Evolutionary conservation across 1,139 yeast species (phyloP).

Genomic region (Magnusiomyces fungicola): DNA sequence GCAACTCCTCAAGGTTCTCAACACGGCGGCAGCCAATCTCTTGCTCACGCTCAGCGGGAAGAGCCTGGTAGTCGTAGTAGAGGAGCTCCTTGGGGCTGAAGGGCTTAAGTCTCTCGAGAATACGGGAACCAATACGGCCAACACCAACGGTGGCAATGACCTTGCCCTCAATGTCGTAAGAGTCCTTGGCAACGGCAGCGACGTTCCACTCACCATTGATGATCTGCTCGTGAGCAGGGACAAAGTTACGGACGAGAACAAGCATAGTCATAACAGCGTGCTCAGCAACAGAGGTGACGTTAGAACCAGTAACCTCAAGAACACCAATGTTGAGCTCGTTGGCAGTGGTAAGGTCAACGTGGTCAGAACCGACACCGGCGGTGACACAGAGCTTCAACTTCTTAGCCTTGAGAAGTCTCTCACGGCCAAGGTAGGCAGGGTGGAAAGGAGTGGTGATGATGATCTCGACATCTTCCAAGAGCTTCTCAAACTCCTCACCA

Average conservation of each 20-base stretch:
- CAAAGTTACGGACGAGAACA: slow-evolving; percentile 65
- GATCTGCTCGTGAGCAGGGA: slow-evolving; percentile 70
- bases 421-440: slow-evolving; percentile 68
- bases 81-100: slow-evolving; percentile 68
- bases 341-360: slow-evolving; percentile 67
- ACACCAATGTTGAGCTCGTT: slow-evolving; percentile 58
- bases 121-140: slow-evolving; percentile 76
- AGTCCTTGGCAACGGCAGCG: slow-evolving; percentile 67
- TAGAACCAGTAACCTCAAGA: slow-evolving; percentile 75
- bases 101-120: slow-evolving; percentile 63
- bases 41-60: slow-evolving; percentile 50
- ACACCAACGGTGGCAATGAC: slow-evolving; percentile 75
- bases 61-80: slow-evolving; percentile 69
- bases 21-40: slow-evolving; percentile 57
- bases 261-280: slow-evolving; percentile 72
- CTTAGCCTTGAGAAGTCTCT: slow-evolving; percentile 62
- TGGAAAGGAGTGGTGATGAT: slow-evolving; percentile 79
- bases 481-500: slow-evolving; percentile 56
- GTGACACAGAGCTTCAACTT: slow-evolving; percentile 67
- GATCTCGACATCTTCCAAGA: slow-evolving; percentile 64
- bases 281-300: slow-evolving; percentile 75
- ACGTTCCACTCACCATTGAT: slow-evolving; percentile 63
- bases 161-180: slow-evolving; percentile 70
- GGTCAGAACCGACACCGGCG: slow-evolving; percentile 85
- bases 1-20: slow-evolving; percentile 58